A percentile compares a stretch with the other conserved stretches of the same genome.
Conservation (phyloP, 306 rosid species). For the Casuarina glauca region DNA sequence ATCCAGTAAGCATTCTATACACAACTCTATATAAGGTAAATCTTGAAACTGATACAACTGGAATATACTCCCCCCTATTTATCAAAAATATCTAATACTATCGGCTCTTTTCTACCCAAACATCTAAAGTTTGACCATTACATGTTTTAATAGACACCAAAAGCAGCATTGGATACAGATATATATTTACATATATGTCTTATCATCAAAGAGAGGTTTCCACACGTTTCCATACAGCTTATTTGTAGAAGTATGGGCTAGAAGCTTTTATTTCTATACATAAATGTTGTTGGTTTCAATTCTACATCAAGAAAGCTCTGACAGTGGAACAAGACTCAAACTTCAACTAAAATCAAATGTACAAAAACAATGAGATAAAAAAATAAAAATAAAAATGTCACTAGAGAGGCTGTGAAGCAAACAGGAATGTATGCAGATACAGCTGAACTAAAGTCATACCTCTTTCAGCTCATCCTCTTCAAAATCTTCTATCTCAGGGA, state of each 20-base stretch:
- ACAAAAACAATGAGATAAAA: neutral
- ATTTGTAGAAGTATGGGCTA: neutral
- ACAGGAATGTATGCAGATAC: conserved; percentile 9
- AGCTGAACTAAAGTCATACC: conserved; percentile 40
- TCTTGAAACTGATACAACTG: neutral
- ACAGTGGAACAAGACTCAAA: neutral
- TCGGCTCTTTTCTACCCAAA: neutral
- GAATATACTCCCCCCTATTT: neutral
- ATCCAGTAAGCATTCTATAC: no score
- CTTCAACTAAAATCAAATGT: neutral
- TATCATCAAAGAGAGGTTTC: neutral
- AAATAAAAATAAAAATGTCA: conserved; percentile 1
- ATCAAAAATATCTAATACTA: neutral
- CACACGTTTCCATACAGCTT: neutral
- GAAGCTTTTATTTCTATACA: neutral
- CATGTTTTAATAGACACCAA: neutral
- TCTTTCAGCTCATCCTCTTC: conserved; percentile 72
- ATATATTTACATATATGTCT: neutral
- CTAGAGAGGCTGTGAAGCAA: conserved; percentile 6
- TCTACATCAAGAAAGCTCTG: neutral
- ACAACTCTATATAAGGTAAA: no score
- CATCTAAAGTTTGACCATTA: neutral
- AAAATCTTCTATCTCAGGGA: conserved; percentile 78
- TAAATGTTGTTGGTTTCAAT: neutral
- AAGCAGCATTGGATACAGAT: neutral